A percentile compares a stretch with the other conserved stretches of the same genome.
Conservation (phyloP, 805 yeast species). For the Candida xyloterini region DNA sequence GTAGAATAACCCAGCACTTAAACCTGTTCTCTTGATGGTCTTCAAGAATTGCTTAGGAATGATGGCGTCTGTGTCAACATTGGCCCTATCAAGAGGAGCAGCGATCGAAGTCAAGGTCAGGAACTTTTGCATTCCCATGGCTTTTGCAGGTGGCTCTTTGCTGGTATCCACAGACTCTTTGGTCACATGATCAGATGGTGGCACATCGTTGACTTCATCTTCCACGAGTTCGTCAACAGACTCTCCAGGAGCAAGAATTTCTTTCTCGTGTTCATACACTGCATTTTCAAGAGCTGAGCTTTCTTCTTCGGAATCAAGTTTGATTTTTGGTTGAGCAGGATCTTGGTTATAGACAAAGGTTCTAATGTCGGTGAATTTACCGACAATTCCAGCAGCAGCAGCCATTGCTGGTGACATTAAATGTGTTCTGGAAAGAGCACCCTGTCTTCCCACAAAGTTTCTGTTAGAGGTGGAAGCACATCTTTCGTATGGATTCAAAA, state of each 20-base stretch:
- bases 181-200: constrained; percentile 45
- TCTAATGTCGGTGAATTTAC: constrained; percentile 89
- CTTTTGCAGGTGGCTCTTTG: constrained; percentile 33
- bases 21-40: constrained; percentile 96
- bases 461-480: constrained; percentile 99
- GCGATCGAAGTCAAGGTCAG: constrained; percentile 75
- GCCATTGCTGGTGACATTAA: constrained; percentile 99
- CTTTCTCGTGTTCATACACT: constrained; percentile 66
- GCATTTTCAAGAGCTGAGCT: constrained; percentile 64
- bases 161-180: constrained; percentile 32
- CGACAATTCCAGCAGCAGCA: constrained; percentile 94
- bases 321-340: constrained; percentile 58
- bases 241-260: constrained; percentile 53
- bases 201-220: constrained; percentile 63
- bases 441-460: constrained; percentile 99
- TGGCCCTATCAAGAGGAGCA: constrained; percentile 92
- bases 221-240: constrained; percentile 43
- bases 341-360: constrained; percentile 60
- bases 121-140: constrained; percentile 72
- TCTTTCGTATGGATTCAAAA: constrained; percentile 89
- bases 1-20: constrained; percentile 82
- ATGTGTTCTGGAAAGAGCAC: constrained; percentile 93
- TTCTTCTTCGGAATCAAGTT: constrained; percentile 42
- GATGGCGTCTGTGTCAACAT: constrained; percentile 97
- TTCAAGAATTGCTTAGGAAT: constrained; percentile 98